Evolutionary conservation across 257 asterid genomes (phyloP).

Genomic region (Plantago elongata): DNA sequence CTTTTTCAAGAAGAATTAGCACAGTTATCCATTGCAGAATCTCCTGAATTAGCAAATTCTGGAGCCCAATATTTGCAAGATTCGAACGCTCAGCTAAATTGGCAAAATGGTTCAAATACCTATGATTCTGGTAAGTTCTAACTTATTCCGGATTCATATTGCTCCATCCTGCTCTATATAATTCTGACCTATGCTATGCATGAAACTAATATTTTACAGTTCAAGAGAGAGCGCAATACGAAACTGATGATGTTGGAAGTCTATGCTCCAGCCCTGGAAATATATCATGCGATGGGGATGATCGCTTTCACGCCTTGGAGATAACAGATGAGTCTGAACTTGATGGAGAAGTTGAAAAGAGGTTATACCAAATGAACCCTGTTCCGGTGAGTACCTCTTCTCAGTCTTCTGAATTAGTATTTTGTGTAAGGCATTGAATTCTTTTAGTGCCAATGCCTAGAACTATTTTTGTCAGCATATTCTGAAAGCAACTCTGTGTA

Average conservation of each 20-base stretch:
- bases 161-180: slow-evolving; percentile 13
- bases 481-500: slow-evolving; percentile 4
- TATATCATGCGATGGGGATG: slow-evolving; percentile 62
- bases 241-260: slow-evolving; percentile 50
- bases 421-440: slow-evolving; percentile 6
- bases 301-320: slow-evolving; percentile 51
- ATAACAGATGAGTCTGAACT: slow-evolving; percentile 70
- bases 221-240: slow-evolving; percentile 38
- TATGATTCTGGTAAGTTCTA: slow-evolving; percentile 42
- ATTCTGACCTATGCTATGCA: slow-evolving; percentile 20
- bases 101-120: slow-evolving; percentile 49
- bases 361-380: slow-evolving; percentile 70
- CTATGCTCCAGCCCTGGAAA: slow-evolving; percentile 72
- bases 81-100: slow-evolving; percentile 39
- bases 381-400: slow-evolving; percentile 61
- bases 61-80: slow-evolving; percentile 38
- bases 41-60: slow-evolving; percentile 43
- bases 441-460: slow-evolving; percentile 7
- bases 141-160: slow-evolving; percentile 17
- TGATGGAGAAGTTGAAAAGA: slow-evolving; percentile 92
- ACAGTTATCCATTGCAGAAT: slow-evolving; percentile 51
- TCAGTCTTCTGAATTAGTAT: slow-evolving; percentile 5
- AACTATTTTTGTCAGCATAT: slow-evolving; percentile 8
- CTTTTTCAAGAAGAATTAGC: slow-evolving; percentile 63
- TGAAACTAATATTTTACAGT: slow-evolving; percentile 33